These are phyloP conservation scores for Arthrobotrys sphaeroides DNA, from an alignment of 2,329 filamentous ascomycete genomes.

Conservation along the genomic window DNA sequence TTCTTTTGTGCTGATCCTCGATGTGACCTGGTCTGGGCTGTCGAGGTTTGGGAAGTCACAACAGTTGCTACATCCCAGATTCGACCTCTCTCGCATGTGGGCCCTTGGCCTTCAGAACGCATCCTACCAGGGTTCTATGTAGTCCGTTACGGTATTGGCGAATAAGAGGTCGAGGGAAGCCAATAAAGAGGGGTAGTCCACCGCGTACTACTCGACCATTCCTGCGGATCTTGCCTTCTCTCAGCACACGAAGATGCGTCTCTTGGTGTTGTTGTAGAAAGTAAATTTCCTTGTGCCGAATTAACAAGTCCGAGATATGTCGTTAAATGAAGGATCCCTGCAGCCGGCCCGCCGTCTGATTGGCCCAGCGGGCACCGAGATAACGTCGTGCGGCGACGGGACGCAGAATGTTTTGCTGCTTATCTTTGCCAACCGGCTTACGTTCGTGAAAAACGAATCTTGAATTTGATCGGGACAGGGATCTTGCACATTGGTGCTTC, in stretches of 20 bases:
- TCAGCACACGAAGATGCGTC: conserved; percentile 29
- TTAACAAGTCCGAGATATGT: conserved; percentile 18
- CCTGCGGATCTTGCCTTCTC: conserved; percentile 34
- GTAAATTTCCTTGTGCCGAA: conserved; percentile 10
- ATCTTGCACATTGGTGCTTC: conserved; percentile 17
- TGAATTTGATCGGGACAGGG: conserved; percentile 33
- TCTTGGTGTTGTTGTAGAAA: conserved; percentile 38
- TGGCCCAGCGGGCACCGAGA: conserved; percentile 20
- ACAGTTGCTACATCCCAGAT: conserved; percentile 45
- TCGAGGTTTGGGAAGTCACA: conserved; percentile 38
- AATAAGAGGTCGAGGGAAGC: background rate
- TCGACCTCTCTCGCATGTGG: conserved; percentile 23
- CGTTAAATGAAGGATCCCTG: conserved; percentile 38
- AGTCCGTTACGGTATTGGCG: background rate
- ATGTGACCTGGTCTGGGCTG: conserved; percentile 3
- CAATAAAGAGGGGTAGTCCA: conserved; percentile 7
- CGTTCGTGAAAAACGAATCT: conserved; percentile 41
- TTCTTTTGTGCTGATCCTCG: conserved; percentile 27
- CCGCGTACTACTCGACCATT: background rate
- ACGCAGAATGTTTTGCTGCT: conserved; percentile 46
- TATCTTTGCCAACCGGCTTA: conserved; percentile 54
- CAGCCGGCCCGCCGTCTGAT: conserved; percentile 3
- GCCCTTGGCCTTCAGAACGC: conserved; percentile 6
- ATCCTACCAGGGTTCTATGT: conserved; percentile 33
- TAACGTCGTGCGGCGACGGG: conserved; percentile 47